Evolutionary conservation across 2,329 filamentous ascomycete genomes (phyloP).

Genomic region (Elsinoe fawcettii): DNA sequence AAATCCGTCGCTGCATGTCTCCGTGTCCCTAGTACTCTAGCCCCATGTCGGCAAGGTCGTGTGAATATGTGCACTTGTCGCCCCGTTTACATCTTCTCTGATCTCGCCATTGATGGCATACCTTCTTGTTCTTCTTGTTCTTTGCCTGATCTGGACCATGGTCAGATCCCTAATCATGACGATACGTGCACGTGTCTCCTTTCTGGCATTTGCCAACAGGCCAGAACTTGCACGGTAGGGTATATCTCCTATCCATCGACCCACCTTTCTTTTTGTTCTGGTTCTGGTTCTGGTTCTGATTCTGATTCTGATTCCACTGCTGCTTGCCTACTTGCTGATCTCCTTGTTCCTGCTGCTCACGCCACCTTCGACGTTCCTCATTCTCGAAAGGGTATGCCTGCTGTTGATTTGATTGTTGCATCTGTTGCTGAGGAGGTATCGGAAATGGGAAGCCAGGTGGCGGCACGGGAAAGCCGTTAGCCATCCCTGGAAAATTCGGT

Average conservation of each 20-base stretch:
- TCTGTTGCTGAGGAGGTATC: slow-evolving; percentile 4
- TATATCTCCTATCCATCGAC: slow-evolving; percentile 25
- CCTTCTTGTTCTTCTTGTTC: slow-evolving; percentile 6
- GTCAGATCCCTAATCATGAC: slow-evolving; percentile 32
- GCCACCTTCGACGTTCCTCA: slow-evolving; percentile 30
- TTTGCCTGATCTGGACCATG: not conserved
- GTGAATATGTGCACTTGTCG: slow-evolving; percentile 27
- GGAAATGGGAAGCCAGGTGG: slow-evolving; percentile 9
- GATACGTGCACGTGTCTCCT: slow-evolving; percentile 45
- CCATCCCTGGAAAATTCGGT: slow-evolving; percentile 15
- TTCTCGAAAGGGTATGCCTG: slow-evolving; percentile 26
- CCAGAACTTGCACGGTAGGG: slow-evolving; percentile 45
- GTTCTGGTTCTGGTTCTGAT: slow-evolving; percentile 16
- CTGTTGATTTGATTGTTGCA: slow-evolving; percentile 20
- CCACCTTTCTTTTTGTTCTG: slow-evolving; percentile 19
- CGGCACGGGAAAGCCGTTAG: slow-evolving; percentile 10
- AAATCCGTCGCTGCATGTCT: slow-evolving; percentile 14
- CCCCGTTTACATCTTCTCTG: slow-evolving; percentile 16
- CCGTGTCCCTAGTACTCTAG: not conserved
- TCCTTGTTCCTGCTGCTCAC: slow-evolving; percentile 25
- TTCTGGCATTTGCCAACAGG: slow-evolving; percentile 47
- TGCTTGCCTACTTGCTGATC: slow-evolving; percentile 19
- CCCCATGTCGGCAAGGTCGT: slow-evolving; percentile 20
- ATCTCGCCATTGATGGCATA: not conserved
- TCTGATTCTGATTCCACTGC: slow-evolving; percentile 16